phyloP scores from a whole-genome alignment of 108 stramenopile species.

The Nannochloropsis gaditana region DNA sequence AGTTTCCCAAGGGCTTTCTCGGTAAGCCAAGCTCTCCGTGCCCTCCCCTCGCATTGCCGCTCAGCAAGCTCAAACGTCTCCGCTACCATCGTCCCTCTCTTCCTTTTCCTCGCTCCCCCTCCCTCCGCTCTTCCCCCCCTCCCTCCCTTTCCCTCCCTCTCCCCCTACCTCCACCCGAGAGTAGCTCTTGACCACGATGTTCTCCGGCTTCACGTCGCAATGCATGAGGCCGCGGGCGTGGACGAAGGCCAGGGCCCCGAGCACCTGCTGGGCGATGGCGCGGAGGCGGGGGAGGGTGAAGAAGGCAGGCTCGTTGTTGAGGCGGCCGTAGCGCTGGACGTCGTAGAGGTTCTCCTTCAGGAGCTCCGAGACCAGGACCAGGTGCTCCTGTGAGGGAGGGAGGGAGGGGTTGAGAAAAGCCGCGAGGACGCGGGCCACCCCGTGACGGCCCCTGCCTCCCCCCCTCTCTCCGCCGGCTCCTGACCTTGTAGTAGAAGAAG shows the following conservation, averaged over 20 bases:
- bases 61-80: too few species aligned
- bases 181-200: slow-evolving; percentile 70
- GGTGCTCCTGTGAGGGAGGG: slow-evolving; percentile 62
- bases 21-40: too few species aligned
- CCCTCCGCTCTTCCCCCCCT: too few species aligned
- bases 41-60: too few species aligned
- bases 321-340: slow-evolving; percentile 66
- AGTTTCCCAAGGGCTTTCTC: background rate
- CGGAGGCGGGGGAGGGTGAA: slow-evolving; percentile 81
- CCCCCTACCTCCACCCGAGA: background rate
- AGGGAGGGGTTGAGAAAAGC: background rate
- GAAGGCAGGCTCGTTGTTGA: slow-evolving; percentile 58
- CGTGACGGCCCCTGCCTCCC: background rate
- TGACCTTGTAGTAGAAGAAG: slow-evolving; percentile 81
- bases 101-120: too few species aligned
- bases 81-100: too few species aligned
- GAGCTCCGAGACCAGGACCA: slow-evolving; percentile 94
- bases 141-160: background rate
- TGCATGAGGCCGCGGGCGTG: slow-evolving; percentile 84
- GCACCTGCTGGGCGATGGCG: slow-evolving; percentile 71
- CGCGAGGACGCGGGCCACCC: background rate
- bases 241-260: slow-evolving; percentile 82
- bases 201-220: slow-evolving; percentile 98
- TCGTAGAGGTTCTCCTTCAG: slow-evolving; percentile 93
- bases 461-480: background rate